A percentile compares a stretch with the other conserved stretches of the same genome.
phyloP scores from a whole-genome alignment of 345 rosid species.

The Gossypium arboreum region DNA sequence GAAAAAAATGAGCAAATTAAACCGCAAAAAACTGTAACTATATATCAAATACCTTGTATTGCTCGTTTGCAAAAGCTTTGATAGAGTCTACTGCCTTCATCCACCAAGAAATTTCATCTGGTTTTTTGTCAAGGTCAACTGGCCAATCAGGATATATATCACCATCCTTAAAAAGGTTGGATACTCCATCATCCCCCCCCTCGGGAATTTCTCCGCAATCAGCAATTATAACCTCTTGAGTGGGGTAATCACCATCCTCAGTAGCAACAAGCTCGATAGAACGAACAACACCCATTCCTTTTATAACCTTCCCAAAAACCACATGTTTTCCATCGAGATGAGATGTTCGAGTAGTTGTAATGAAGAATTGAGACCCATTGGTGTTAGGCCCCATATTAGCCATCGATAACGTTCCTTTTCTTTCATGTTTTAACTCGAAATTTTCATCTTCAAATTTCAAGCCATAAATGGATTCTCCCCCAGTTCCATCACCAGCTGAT shows the following conservation, averaged over 20 bases:
- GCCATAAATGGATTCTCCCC: constrained; percentile 92
- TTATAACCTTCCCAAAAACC: constrained; percentile 78
- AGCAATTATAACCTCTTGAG: constrained; percentile 48
- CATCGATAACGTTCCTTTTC: constrained; percentile 97
- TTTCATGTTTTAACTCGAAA: constrained; percentile 80
- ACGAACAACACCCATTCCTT: constrained; percentile 93
- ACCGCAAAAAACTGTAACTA: neutral
- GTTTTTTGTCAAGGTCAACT: constrained; percentile 58
- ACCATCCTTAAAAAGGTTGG: constrained; percentile 79
- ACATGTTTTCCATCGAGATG: constrained; percentile 94
- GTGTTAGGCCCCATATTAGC: constrained; percentile 84
- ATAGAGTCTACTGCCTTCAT: constrained; percentile 71
- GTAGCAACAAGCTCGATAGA: constrained; percentile 66
- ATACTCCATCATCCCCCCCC: constrained; percentile 73
- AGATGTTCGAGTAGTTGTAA: constrained; percentile 74
- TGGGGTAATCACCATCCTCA: constrained; percentile 50
- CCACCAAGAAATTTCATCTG: constrained; percentile 83
- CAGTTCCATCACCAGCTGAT: constrained; percentile 85
- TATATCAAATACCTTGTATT: constrained; percentile 51
- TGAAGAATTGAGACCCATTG: constrained; percentile 93
- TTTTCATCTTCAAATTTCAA: constrained; percentile 89
- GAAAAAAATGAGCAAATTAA: neutral
- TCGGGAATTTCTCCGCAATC: constrained; percentile 81
- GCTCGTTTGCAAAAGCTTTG: constrained; percentile 69
- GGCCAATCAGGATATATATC: constrained; percentile 96